Evolutionary conservation across 2,329 filamentous ascomycete species (phyloP), one percentile per base, ranked within the genome.

Genomic region (Claviceps maximensis): DNA sequence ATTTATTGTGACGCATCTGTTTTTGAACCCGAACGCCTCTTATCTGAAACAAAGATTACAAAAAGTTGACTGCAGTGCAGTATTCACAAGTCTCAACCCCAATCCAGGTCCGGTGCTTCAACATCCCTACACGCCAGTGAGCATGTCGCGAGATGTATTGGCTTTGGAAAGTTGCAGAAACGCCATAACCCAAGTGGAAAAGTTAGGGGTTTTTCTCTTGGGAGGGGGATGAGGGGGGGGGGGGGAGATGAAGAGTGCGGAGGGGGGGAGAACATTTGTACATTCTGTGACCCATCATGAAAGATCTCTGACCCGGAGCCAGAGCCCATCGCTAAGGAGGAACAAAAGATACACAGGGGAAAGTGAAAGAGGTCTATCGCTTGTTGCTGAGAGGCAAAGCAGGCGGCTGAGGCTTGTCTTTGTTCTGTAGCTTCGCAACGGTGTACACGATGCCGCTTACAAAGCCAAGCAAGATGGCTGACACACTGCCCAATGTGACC

Each of bases 371-470:
- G 17, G 9, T n/a, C 41, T 23, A 54, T 41, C 45, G 44, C 51
- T 54, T 53, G 40, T 54, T 51, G 41, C 12, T 55, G 17, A 51
- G 40, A 2, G 54, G 54, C 40, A 55, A 27, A 5, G 46, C 29
- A 23, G 48, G 54, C 40, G 48, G 54, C 45, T 49, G 42, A 7
- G 51, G 38, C 49, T 53, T 51, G 12, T 49, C 45, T 49, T 41
- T 53, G n/a, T 51, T 51, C 47, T 55, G 50, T 23, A 55, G 29
- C 45, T 55, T 54, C 1, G 53, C 47, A 13, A 55, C 46, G 3
- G 93, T 79, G 62, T 95, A 98, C 25, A 98, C 87, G 53, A 97
- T 79, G 59, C 93, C 93, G 62, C 87, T 93, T 60, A 97, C 71
- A 68, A 96, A 97, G 41, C 91, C 93, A 55, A 97, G 78, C 56